Base-by-base conservation (phyloP, 2,329 filamentous ascomycete genomes). In the Dactylonectria macrodidyma region DNA sequence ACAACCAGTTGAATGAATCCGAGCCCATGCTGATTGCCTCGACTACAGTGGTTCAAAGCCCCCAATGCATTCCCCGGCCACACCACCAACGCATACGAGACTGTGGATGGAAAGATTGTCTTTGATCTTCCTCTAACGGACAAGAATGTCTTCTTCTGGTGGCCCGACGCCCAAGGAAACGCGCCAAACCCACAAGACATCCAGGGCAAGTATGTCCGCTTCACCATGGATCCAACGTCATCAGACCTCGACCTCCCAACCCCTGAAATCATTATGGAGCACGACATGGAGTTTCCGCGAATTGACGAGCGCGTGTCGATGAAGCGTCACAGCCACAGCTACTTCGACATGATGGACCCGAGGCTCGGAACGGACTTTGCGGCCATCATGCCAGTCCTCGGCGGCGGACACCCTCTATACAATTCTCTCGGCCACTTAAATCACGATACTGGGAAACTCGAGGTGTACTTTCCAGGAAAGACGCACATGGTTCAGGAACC, bases 111-210 rank as follows among this genome's bases (percentile, higher is more conserved):
- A 11, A 44, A 61, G 3, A 57, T 66, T 16, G 63, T 52, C 14
- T 51, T 66, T 34, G 63, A 66, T 12, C 57, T 66, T 12, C 51
- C 63, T 5, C 46, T 61, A 8, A 61, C 63, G 0, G 58, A 66
- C 46, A 58, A 62, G 24, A 66, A 66, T 24, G 63, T 66, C 1
- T 66, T 66, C 58, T 66, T 66, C 41, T 62, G 59, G 59, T 62
- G 59, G 59, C 59, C 59, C 22, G 59, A 62, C 36, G 26, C 48
- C 2, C 16, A 47, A 5, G 50, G 59, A 10, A 62, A 62, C 9
- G 51, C 48, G 5, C 59, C 59, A 9, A 14, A 36, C 10, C 59
- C 59, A 5, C 48, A 55, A 16, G 48, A 62, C 48, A 55, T 55
- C 24, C 59, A 62, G 19, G 48, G 36, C 9, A 47, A 62, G 36